Evolutionary conservation across 805 yeast genomes (phyloP).

Genomic region (Lachancea quebecensis): DNA sequence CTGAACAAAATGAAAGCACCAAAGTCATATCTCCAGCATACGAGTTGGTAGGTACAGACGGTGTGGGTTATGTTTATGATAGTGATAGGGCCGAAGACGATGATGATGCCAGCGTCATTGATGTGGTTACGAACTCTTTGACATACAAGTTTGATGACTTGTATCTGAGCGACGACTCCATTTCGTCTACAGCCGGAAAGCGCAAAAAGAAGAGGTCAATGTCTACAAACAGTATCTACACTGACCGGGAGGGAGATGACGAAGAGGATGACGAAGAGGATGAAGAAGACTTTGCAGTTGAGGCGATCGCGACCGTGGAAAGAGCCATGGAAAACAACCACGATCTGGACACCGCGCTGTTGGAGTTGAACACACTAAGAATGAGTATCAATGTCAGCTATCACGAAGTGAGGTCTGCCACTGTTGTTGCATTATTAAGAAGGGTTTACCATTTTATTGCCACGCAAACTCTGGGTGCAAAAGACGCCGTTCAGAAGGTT

Average conservation of each 20-base stretch:
- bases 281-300: slow-evolving; percentile 75
- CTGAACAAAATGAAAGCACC: slow-evolving; percentile 24
- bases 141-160: slow-evolving; percentile 43
- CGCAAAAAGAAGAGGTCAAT: slow-evolving; percentile 39
- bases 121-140: slow-evolving; percentile 29
- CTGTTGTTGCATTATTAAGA: slow-evolving; percentile 61
- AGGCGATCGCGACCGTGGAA: slow-evolving; percentile 90
- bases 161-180: slow-evolving; percentile 52
- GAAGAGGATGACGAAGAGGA: slow-evolving; percentile 41
- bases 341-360: slow-evolving; percentile 83
- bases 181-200: slow-evolving; percentile 43
- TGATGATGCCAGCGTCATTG: slow-evolving; percentile 18
- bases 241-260: slow-evolving; percentile 39
- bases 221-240: slow-evolving; percentile 36
- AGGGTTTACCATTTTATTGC: slow-evolving; percentile 68
- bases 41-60: slow-evolving; percentile 33
- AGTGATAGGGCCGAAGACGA: slow-evolving; percentile 31
- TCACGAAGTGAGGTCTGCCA: slow-evolving; percentile 84
- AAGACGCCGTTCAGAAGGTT: slow-evolving; percentile 69
- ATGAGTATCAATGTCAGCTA: slow-evolving; percentile 97
- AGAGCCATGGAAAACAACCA: slow-evolving; percentile 91
- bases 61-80: slow-evolving; percentile 34
- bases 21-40: slow-evolving; percentile 15
- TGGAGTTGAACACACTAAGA: slow-evolving; percentile 88
- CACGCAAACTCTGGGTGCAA: slow-evolving; percentile 69